Percentiles rank a stretch among this genome's conserved stretches.
Evolutionary conservation across 169 alveolate genomes (phyloP).

Genomic region (Cryptosporidium viatorum): DNA sequence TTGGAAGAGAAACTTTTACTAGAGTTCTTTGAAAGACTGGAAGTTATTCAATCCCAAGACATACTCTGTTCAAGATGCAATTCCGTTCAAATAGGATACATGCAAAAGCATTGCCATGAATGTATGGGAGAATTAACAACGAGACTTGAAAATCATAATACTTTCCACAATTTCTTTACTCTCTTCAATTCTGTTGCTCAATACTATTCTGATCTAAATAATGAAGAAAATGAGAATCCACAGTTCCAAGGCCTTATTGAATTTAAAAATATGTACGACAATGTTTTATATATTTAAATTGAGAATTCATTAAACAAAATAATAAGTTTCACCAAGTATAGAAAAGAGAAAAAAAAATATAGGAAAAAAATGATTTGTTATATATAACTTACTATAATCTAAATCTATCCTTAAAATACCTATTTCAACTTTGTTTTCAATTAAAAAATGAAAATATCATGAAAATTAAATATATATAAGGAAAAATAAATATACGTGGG

Average conservation of each 20-base stretch:
- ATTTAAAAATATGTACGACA: slow-evolving; percentile 16
- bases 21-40: slow-evolving; percentile 64
- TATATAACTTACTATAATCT: slow-evolving; percentile 15
- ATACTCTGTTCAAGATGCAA: slow-evolving; percentile 37
- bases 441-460: too few species aligned
- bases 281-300: not conserved
- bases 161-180: slow-evolving; percentile 29
- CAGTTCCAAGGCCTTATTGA: slow-evolving; percentile 35
- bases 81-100: slow-evolving; percentile 31
- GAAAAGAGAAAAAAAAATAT: too few species aligned
- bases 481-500: not conserved
- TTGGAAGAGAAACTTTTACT: slow-evolving; percentile 34
- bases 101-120: slow-evolving; percentile 27
- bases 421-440: not conserved
- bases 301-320: too few species aligned
- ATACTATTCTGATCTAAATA: slow-evolving; percentile 9
- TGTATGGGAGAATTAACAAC: slow-evolving; percentile 64
- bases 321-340: too few species aligned
- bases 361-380: not conserved
- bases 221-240: not conserved
- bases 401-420: not conserved
- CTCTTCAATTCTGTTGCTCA: slow-evolving; percentile 26
- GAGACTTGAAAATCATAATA: slow-evolving; percentile 13
- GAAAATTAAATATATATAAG: not conserved
- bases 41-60: slow-evolving; percentile 59